These are phyloP conservation scores for Candida mesenterica DNA, from an alignment of 1,139 yeast genomes.

Conservation along the genomic window DNA sequence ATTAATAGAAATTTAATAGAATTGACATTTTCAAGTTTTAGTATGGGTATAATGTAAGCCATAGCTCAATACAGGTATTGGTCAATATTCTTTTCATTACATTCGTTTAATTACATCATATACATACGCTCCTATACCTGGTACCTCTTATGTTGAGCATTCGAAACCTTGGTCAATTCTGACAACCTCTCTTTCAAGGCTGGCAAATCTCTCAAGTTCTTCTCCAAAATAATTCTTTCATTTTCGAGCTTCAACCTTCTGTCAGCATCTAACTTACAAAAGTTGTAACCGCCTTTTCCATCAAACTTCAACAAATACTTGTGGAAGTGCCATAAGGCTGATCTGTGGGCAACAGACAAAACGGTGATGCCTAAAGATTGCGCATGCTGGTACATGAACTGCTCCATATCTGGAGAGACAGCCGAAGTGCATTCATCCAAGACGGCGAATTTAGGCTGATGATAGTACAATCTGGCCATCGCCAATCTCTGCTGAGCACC, in stretches of 20 bases:
- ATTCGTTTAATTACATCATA: too few relatives aligned
- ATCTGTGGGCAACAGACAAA: slow-evolving; percentile 87
- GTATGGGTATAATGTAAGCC: too few relatives aligned
- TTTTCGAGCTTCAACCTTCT: slow-evolving; percentile 68
- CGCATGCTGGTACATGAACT: slow-evolving; percentile 84
- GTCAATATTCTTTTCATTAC: too few relatives aligned
- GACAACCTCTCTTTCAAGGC: slow-evolving; percentile 60
- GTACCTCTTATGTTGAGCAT: slow-evolving; percentile 35
- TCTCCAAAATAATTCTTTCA: slow-evolving; percentile 64
- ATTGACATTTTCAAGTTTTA: too few relatives aligned
- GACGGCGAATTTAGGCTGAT: slow-evolving; percentile 88
- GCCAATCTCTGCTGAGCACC: slow-evolving; percentile 95
- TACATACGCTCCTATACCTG: neutral
- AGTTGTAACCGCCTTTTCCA: slow-evolving; percentile 75
- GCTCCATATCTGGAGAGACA: slow-evolving; percentile 88
- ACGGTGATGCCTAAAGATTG: slow-evolving; percentile 77
- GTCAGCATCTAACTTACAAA: slow-evolving; percentile 67
- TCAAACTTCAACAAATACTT: slow-evolving; percentile 78
- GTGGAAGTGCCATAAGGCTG: slow-evolving; percentile 93
- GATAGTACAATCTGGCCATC: slow-evolving; percentile 89
- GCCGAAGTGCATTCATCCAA: slow-evolving; percentile 95
- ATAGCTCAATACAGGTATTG: too few relatives aligned
- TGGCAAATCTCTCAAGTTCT: slow-evolving; percentile 65
- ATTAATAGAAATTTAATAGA: too few relatives aligned
- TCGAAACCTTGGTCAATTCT: slow-evolving; percentile 54